Evolutionary conservation across 2,329 filamentous ascomycete species (phyloP), one percentile per base, ranked within the genome.

Genomic region (Xylariales sp.): DNA sequence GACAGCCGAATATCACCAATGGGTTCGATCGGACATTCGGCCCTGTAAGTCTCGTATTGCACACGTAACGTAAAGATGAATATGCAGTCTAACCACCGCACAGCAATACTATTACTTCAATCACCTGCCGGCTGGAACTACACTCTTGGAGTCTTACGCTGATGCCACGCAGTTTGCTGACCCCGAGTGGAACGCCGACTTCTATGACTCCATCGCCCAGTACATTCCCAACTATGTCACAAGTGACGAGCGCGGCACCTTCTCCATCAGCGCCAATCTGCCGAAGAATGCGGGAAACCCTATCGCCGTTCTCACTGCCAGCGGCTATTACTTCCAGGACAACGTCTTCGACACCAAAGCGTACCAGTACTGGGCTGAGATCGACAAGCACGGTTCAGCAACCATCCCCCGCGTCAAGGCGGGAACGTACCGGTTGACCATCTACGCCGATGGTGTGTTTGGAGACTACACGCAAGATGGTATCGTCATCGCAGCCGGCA

Each of bases 11-110:
- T 47, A 81, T 83, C 47, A 80, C 74, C 1, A 56, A 77, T 43
- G 79, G 79, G 1, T 82, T 82, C 45, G 78, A 83, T 48, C 67
- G 78, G 3, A 83, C 79, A 0, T 82, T 82, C 49, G 80, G 80
- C 2, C 79, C 77, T 5, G 45, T 51, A 38, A 25, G 11, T 24
- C 21, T 10, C 14, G 17, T 8, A 14, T 1, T 12, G 21, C 20
- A 20, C 14, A 20, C 13, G 8, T 15, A 13, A 16, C 7, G 29
- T 40, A 10, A 38, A 13, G 16, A n/a, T 11, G 31, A n/a, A 20
- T 2, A 15, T 23, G 17, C 25, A 14, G 11, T 10, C 2, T 13
- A 24, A 15, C 8, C n/a, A n/a, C n/a, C n/a, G n/a, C n/a, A 20
- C 28, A 61, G 45, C 71, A 76, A 53, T 81, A 72, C 49, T 83